Evolutionary conservation across 768 basidiomycete genomes (phyloP).

Genomic region (Termitomyces sp.): DNA sequence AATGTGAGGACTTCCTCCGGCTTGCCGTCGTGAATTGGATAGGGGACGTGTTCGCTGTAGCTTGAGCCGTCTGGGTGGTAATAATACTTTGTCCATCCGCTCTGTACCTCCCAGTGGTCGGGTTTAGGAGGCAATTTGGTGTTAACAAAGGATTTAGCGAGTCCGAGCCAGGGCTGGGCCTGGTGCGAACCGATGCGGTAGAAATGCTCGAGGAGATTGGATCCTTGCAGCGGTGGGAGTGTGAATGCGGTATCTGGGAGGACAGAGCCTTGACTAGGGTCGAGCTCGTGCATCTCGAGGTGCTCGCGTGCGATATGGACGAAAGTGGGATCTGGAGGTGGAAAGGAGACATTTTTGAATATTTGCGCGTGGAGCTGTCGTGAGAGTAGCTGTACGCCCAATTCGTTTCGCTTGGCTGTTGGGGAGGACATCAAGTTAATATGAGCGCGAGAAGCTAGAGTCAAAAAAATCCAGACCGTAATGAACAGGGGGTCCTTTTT

Average conservation of each 20-base stretch:
- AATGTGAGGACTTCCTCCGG: conserved; percentile 77
- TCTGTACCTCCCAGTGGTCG: conserved; percentile 43
- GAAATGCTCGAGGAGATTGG: conserved; percentile 85
- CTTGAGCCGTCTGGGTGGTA: conserved; percentile 69
- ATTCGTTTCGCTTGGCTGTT: conserved; percentile 69
- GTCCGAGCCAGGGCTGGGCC: conserved; percentile 73
- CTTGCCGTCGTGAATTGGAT: conserved; percentile 56
- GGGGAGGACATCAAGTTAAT: not conserved
- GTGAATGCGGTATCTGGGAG: conserved; percentile 78
- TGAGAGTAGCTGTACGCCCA: conserved; percentile 93
- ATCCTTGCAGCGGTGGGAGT: conserved; percentile 80
- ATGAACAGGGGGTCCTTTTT: conserved; percentile 2
- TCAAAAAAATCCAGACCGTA: conserved; percentile 9
- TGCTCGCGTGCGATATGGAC: conserved; percentile 78
- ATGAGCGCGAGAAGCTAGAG: not conserved
- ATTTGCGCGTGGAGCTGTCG: conserved; percentile 76
- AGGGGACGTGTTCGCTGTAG: conserved; percentile 67
- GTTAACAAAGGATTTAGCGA: conserved; percentile 56
- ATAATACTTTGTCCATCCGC: conserved; percentile 90
- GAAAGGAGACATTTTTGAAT: conserved; percentile 66
- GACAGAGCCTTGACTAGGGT: conserved; percentile 72
- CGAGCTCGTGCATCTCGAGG: conserved; percentile 75
- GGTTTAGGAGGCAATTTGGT: conserved; percentile 55
- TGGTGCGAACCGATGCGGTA: conserved; percentile 63
- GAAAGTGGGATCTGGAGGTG: conserved; percentile 51